A percentile compares a stretch with the other conserved stretches of the same genome.
These are phyloP conservation scores for Neobulgaria alba DNA, from an alignment of 2,329 filamentous ascomycete genomes.

Conservation along the genomic window DNA sequence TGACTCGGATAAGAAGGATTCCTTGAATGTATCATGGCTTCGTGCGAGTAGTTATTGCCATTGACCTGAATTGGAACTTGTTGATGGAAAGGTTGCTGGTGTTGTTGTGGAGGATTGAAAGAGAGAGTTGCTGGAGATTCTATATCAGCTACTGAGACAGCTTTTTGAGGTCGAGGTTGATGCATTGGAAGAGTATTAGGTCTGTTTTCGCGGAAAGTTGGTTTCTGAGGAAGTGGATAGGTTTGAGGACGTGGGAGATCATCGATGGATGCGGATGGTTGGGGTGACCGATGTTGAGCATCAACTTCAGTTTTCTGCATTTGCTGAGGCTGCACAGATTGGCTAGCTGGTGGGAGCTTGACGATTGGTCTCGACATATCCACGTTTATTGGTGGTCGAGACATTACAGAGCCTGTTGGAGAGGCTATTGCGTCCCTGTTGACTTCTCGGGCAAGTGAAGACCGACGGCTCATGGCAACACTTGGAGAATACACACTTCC, in stretches of 20 bases:
- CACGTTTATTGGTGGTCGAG: constrained; percentile 52
- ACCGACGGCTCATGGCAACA: constrained; percentile 78
- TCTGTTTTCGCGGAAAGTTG: constrained; percentile 47
- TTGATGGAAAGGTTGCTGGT: constrained; percentile 86
- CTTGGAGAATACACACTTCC: constrained; percentile 82
- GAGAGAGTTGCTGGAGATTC: constrained; percentile 60
- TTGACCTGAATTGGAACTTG: constrained; percentile 75
- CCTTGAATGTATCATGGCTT: constrained; percentile 50
- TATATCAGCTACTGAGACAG: constrained; percentile 86
- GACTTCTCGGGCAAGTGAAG: constrained; percentile 62
- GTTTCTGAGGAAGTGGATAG: constrained; percentile 50
- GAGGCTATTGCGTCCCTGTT: constrained; percentile 69
- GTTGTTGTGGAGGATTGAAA: constrained; percentile 51
- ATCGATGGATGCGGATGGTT: constrained; percentile 28
- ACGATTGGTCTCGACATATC: constrained; percentile 67
- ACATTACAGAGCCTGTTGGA: constrained; percentile 69
- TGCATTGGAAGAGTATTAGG: constrained; percentile 64
- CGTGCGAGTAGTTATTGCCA: constrained; percentile 44
- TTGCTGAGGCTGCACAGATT: constrained; percentile 21
- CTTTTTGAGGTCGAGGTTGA: constrained; percentile 89
- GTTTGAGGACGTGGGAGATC: constrained; percentile 42
- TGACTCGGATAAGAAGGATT: constrained; percentile 64
- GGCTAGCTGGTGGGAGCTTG: constrained; percentile 58
- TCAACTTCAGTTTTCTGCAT: constrained; percentile 27
- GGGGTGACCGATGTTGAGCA: constrained; percentile 15